A percentile compares a stretch with the other conserved stretches of the same genome.
phyloP scores from a whole-genome alignment of 1,284 basidiomycete species.

The Schizophyllum amplum region DNA sequence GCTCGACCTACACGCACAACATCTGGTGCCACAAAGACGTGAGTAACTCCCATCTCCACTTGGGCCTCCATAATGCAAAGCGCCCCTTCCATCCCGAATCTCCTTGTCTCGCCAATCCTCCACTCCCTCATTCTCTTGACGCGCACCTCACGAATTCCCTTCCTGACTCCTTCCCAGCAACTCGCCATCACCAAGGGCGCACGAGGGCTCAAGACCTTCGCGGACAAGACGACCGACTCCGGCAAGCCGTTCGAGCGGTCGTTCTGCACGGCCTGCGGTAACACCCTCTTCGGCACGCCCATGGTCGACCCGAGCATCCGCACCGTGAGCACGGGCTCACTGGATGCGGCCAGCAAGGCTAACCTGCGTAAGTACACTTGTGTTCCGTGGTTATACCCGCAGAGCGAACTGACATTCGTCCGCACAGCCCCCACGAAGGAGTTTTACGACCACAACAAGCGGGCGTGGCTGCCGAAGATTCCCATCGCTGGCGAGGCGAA shows the following conservation, averaged over 20 bases:
- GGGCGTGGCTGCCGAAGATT: neutral
- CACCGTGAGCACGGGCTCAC: neutral
- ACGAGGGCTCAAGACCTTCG: conserved; percentile 18
- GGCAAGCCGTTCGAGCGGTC: conserved; percentile 19
- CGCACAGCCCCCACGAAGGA: neutral
- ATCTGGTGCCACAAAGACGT: conserved; percentile 26
- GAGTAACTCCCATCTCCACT: conserved; percentile 4
- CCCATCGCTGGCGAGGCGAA: neutral
- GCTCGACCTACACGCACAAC: conserved; percentile 29
- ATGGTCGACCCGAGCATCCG: neutral
- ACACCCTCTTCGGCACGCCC: conserved; percentile 18
- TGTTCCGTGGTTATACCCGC: no score
- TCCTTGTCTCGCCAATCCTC: neutral
- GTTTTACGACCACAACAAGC: neutral
- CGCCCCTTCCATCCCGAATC: neutral
- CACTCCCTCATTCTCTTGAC: neutral
- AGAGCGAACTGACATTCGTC: neutral
- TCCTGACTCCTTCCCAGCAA: conserved; percentile 14
- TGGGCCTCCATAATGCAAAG: no score
- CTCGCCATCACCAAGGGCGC: conserved; percentile 19
- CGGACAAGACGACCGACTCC: conserved; percentile 20
- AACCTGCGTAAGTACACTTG: neutral
- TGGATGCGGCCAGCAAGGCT: neutral
- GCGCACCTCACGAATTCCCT: neutral
- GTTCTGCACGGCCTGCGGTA: conserved; percentile 25